Evolutionary conservation across 495 filamentous ascomycete species (phyloP).

Genomic region (Trichoderma asperelloides): DNA sequence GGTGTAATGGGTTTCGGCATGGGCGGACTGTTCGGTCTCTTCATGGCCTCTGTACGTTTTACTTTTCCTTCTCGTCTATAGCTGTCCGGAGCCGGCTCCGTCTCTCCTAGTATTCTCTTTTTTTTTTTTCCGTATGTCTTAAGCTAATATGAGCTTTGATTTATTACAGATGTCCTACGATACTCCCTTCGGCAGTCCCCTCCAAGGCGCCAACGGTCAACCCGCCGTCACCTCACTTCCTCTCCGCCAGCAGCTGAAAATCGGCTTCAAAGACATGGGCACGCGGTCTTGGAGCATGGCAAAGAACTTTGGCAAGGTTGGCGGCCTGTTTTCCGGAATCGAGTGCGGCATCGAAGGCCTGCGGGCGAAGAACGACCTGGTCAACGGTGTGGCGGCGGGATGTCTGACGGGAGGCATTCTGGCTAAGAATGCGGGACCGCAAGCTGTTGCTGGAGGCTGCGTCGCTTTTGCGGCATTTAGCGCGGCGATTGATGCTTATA

Average conservation of each 20-base stretch:
- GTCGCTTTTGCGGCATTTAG: slow-evolving; percentile 94
- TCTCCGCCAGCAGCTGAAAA: slow-evolving; percentile 66
- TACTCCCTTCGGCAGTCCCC: slow-evolving; percentile 60
- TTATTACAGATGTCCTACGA: slow-evolving; percentile 76
- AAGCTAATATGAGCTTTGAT: neutral
- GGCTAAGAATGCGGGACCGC: slow-evolving; percentile 76
- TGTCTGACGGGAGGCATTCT: slow-evolving; percentile 87
- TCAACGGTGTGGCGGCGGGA: slow-evolving; percentile 78
- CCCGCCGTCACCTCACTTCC: slow-evolving; percentile 61
- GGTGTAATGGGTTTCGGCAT: slow-evolving; percentile 85
- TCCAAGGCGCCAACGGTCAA: slow-evolving; percentile 44
- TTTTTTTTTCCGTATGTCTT: too few relatives aligned
- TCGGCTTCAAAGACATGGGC: slow-evolving; percentile 93
- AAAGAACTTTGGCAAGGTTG: slow-evolving; percentile 90
- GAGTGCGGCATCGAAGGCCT: slow-evolving; percentile 93
- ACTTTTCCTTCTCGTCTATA: slow-evolving; percentile 1
- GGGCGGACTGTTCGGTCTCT: slow-evolving; percentile 85
- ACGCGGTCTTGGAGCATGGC: slow-evolving; percentile 71
- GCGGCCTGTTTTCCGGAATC: slow-evolving; percentile 81
- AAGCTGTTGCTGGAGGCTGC: slow-evolving; percentile 83
- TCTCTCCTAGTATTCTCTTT: too few relatives aligned
- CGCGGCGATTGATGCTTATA: slow-evolving; percentile 87
- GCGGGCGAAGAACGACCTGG: slow-evolving; percentile 87
- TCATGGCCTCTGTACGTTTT: slow-evolving; percentile 77
- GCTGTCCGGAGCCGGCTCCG: too few relatives aligned